Percentiles rank a stretch among this genome's conserved stretches.
These are phyloP conservation scores for Fusarium miscanthi DNA, from an alignment of 2,329 filamentous ascomycete species.

Conservation along the genomic window DNA sequence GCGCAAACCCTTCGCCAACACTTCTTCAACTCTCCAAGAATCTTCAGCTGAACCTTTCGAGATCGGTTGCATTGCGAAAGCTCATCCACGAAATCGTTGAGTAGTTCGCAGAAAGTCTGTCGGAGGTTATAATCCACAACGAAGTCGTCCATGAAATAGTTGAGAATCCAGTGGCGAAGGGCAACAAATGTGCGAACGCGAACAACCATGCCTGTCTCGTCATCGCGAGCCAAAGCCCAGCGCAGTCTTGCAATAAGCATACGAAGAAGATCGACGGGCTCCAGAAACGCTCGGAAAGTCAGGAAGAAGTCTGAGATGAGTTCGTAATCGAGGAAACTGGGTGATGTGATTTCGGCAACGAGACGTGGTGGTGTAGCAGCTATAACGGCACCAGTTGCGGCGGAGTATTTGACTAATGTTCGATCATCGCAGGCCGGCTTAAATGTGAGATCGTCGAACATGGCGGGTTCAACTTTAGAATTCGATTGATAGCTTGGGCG, in stretches of 20 bases:
- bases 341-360: conserved; percentile 95
- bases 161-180: conserved; percentile 95
- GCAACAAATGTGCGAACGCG: conserved; percentile 95
- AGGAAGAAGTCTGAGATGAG: conserved; percentile 97
- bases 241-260: conserved; percentile 86
- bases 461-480: conserved; percentile 72
- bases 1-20: conserved; percentile 95
- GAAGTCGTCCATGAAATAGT: conserved; percentile 97
- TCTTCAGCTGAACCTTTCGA: conserved; percentile 76
- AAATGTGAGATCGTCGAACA: conserved; percentile 85
- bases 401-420: conserved; percentile 83
- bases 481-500: conserved; percentile 62
- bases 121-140: conserved; percentile 80
- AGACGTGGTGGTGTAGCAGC: conserved; percentile 92
- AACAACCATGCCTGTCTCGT: conserved; percentile 93
- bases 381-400: conserved; percentile 77
- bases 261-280: conserved; percentile 78
- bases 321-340: conserved; percentile 95
- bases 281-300: conserved; percentile 89
- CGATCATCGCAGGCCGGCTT: conserved; percentile 83
- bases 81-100: conserved; percentile 76
- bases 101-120: conserved; percentile 79
- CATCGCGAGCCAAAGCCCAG: conserved; percentile 84
- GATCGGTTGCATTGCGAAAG: conserved; percentile 58
- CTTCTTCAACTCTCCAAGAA: conserved; percentile 93